Percentiles rank a stretch among this genome's conserved stretches.
phyloP scores from a whole-genome alignment of 805 yeast genomes.

The Debaryomyces hansenii region DNA sequence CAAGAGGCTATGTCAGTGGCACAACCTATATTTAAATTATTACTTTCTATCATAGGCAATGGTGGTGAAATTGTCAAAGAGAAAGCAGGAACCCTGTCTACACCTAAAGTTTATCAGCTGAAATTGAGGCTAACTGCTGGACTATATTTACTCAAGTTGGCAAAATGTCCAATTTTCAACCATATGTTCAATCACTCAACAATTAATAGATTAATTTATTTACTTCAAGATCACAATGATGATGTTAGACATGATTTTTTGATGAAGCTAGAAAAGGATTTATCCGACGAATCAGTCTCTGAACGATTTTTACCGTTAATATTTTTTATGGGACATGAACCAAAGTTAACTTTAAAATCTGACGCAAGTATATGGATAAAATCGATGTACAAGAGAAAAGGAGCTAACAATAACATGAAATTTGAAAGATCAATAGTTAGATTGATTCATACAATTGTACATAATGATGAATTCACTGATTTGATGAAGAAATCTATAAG shows the following conservation, averaged over 20 bases:
- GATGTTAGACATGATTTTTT: conserved; percentile 57
- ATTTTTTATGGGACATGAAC: conserved; percentile 78
- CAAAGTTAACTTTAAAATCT: conserved; percentile 48
- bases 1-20: conserved; percentile 39
- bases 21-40: conserved; percentile 64
- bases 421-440: conserved; percentile 71
- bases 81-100: conserved; percentile 47
- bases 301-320: conserved; percentile 66
- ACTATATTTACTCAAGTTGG: conserved; percentile 58
- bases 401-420: conserved; percentile 37
- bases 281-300: conserved; percentile 55
- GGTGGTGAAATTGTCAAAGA: conserved; percentile 72
- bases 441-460: conserved; percentile 68
- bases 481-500: conserved; percentile 19
- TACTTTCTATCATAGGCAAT: conserved; percentile 65
- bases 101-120: conserved; percentile 63
- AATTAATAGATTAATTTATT: conserved; percentile 52
- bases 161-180: conserved; percentile 53
- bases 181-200: conserved; percentile 51
- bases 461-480: conserved; percentile 64
- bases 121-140: conserved; percentile 72
- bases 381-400: conserved; percentile 49
- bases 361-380: conserved; percentile 70
- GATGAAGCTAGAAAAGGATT: conserved; percentile 47
- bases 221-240: conserved; percentile 67